These are phyloP conservation scores for Sclerotinia subarctica DNA, from an alignment of 2,329 filamentous ascomycete genomes.

Conservation along the genomic window DNA sequence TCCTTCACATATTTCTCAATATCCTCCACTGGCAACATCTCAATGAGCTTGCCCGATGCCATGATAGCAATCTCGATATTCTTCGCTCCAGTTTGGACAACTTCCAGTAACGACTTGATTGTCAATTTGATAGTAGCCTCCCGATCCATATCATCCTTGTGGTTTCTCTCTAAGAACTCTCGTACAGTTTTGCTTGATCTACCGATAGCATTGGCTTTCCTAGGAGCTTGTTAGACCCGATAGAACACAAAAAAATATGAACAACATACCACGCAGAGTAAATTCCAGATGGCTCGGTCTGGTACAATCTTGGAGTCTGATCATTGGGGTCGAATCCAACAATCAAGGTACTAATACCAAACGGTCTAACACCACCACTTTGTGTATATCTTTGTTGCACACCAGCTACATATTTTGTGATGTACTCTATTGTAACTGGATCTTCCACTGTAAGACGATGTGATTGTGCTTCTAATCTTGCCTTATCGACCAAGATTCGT, in stretches of 20 bases:
- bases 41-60: slow-evolving; percentile 84
- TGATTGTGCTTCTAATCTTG: slow-evolving; percentile 92
- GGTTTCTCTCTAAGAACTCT: slow-evolving; percentile 97
- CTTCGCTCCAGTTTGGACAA: slow-evolving; percentile 98
- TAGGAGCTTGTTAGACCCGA: slow-evolving; percentile 42
- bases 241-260: background rate
- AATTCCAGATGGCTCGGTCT: slow-evolving; percentile 98
- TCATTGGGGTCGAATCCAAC: slow-evolving; percentile 97
- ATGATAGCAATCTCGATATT: slow-evolving; percentile 99
- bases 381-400: slow-evolving; percentile 99
- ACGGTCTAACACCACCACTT: slow-evolving; percentile 96
- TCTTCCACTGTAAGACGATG: slow-evolving; percentile 97
- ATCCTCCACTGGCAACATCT: slow-evolving; percentile 92
- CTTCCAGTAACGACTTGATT: slow-evolving; percentile 96
- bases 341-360: slow-evolving; percentile 95
- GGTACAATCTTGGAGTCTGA: slow-evolving; percentile 84
- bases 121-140: slow-evolving; percentile 95
- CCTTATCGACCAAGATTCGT: slow-evolving; percentile 96
- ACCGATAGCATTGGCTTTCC: slow-evolving; percentile 99
- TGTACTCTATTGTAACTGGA: slow-evolving; percentile 97
- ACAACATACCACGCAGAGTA: slow-evolving; percentile 90
- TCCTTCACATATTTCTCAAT: slow-evolving; percentile 98
- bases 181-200: slow-evolving; percentile 98
- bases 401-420: slow-evolving; percentile 96
- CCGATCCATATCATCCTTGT: slow-evolving; percentile 96